Evolutionary conservation across 2,329 filamentous ascomycete genomes (phyloP), one percentile per base, ranked within the genome.

Genomic region (Cryphonectria parasitica): DNA sequence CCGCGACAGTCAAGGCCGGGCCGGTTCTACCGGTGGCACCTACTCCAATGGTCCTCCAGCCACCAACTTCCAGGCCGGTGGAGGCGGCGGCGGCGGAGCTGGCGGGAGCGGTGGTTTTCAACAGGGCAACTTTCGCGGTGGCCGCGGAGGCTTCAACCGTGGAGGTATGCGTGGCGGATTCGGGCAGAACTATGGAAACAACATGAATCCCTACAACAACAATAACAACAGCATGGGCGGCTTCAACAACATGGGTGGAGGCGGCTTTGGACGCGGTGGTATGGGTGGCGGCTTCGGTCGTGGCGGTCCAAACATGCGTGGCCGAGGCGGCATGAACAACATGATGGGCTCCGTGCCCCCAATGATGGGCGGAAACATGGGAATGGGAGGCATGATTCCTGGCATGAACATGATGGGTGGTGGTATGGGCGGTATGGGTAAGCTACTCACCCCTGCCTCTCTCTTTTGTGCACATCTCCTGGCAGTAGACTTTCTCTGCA

Each of bases 1-100:
- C 52, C 91, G 93, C 77, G 88, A 90, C 60, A 83, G 85, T 60
- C 84, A 88, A 71, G 89, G 89, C 67, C 85, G 89, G 41, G 49
- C 69, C 49, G 79, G 84, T 69, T 79, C 83, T 43, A 78, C 85
- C 64, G 82, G 84, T 62, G 70, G 74, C 6, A 80, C 81, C 68
- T 68, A 66, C 63, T 88, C 86, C 79, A 86, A 86, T 69, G 77
- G 83, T 72, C 76, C 78, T 75, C 81, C 74, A 76, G 80, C 77
- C 79, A 84, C 80, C 71, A 69, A 49, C 43, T 72, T 68, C 58
- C 69, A 71, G 36, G 82, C 83, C 36, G 77, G 78, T 71, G 78
- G 80, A 68, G 83, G 25, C 22, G 56, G 83, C 43, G 88, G 83
- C 17, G 43, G 43, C 43, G 43, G 43, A 17, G 43, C 6, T 1